Evolutionary conservation across 2,329 filamentous ascomycete genomes (phyloP).

Genomic region (Sclerotinia sclerotiorum): DNA sequence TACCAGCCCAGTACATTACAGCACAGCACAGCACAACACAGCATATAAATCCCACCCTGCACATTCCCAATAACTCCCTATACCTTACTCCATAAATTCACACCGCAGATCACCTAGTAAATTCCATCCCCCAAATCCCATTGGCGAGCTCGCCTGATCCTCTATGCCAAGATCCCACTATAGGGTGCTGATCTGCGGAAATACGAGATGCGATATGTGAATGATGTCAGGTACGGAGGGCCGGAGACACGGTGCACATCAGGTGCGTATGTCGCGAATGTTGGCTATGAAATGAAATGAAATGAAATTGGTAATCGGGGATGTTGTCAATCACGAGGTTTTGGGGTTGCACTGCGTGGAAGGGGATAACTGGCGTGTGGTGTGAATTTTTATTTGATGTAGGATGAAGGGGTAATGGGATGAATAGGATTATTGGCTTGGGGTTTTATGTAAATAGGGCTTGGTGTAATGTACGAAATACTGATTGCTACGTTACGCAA

Average conservation of each 20-base stretch:
- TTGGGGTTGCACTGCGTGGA: neutral
- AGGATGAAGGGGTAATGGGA: too few species aligned
- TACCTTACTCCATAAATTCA: too few species aligned
- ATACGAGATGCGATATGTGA: conserved; percentile 1
- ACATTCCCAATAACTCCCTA: too few species aligned
- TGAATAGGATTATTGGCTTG: neutral
- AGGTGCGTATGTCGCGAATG: neutral
- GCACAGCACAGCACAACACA: too few species aligned
- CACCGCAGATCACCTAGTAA: neutral
- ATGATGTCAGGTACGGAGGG: conserved; percentile 4
- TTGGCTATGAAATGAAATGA: neutral
- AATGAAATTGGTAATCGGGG: too few species aligned
- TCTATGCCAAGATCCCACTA: neutral
- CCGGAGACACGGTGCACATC: neutral
- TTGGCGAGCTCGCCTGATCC: neutral
- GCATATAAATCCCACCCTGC: too few species aligned
- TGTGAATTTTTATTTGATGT: too few species aligned
- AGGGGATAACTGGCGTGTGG: neutral
- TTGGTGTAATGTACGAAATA: neutral
- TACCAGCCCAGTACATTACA: too few species aligned
- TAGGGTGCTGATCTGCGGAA: neutral
- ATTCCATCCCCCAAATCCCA: neutral
- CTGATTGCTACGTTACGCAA: neutral
- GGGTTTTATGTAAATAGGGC: neutral
- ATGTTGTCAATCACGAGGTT: neutral